Percentiles rank a stretch among this genome's conserved stretches.
Evolutionary conservation across 2,329 filamentous ascomycete species (phyloP).

Genomic region (Fusarium illudens): DNA sequence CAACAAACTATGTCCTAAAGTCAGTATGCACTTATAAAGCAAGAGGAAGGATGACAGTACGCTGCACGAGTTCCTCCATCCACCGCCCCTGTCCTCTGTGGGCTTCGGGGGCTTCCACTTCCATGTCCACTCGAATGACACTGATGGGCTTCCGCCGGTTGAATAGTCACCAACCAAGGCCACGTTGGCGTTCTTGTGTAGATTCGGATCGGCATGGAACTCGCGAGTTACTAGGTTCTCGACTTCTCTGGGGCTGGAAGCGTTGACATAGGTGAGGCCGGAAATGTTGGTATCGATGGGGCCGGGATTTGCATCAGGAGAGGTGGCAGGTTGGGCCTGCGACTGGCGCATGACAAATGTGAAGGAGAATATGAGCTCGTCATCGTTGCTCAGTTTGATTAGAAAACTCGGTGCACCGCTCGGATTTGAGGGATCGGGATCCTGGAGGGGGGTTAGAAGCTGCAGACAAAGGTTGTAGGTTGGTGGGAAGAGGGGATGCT

Average conservation of each 20-base stretch:
- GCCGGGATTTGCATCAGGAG: slow-evolving; percentile 58
- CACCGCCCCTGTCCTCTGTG: slow-evolving; percentile 82
- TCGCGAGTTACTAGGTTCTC: slow-evolving; percentile 94
- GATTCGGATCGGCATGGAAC: slow-evolving; percentile 95
- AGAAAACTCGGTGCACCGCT: slow-evolving; percentile 75
- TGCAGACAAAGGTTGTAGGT: slow-evolving; percentile 28
- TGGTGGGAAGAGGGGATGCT: slow-evolving; percentile 14
- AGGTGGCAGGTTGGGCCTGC: slow-evolving; percentile 51
- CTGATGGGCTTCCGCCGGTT: slow-evolving; percentile 82
- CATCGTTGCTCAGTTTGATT: slow-evolving; percentile 86
- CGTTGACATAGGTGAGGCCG: slow-evolving; percentile 91
- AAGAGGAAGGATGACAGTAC: slow-evolving; percentile 55
- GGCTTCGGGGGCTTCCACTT: slow-evolving; percentile 92
- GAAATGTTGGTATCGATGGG: slow-evolving; percentile 79
- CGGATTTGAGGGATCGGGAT: slow-evolving; percentile 70
- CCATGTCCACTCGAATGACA: slow-evolving; percentile 96
- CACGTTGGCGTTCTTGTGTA: slow-evolving; percentile 97
- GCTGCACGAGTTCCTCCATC: slow-evolving; percentile 96
- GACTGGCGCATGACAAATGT: slow-evolving; percentile 79
- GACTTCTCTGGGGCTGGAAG: slow-evolving; percentile 83
- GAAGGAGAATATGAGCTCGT: slow-evolving; percentile 93
- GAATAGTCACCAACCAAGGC: slow-evolving; percentile 92
- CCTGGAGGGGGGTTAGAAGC: slow-evolving; percentile 60
- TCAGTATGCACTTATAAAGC: slow-evolving; percentile 35
- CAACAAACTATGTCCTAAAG: slow-evolving; percentile 74